Base-by-base conservation (phyloP, 2,329 filamentous ascomycete genomes). In the Arthrobotrys entomopaga region DNA sequence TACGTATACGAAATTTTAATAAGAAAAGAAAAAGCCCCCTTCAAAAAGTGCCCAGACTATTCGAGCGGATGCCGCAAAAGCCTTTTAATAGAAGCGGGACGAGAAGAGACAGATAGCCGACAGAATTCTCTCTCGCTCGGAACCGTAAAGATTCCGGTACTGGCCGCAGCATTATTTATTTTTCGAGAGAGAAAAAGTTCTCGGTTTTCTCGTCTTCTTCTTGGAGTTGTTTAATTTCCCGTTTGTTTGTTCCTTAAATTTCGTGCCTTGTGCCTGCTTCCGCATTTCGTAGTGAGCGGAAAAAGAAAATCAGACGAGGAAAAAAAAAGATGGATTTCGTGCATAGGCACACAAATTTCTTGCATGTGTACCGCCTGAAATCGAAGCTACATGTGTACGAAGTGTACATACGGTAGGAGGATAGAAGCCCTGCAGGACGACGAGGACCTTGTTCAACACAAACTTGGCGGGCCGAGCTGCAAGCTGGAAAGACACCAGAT, bases 1-100 rank as follows among this genome's bases (percentile, higher is more conserved):
- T 58, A 20, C 42, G 15, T 58, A 20, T 34, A 67, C 24, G 59
- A 20, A 5, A 7, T 34, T 34, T 34, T 34, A 34, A 7, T 8
- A 34, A 34, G 29, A 34, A 34, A 34, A 34, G 29, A 34, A 34
- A 34, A 34, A 34, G 29, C 29, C 29, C 10, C 29, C n/a, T n/a
- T 34, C 29, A 34, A 34, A 29, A 34, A 34, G 10, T 34, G 29
- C 29, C 29, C 29, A 43, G 54, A 65, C 65, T 49, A 65, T 66
- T 61, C 69, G 49, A 73, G 24, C 15, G 43, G 38, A 48, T 19
- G 43, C 57, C 52, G 29, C 53, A 34, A 42, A 53, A 16, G 20
- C 48, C 69, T 50, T 53, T 48, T 56, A 50, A 65, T 73, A 73
- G 61, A 65, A 73, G 56, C 69, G 69, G 69, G 60, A 73, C 46